Evolutionary conservation across 1,284 basidiomycete species (phyloP).

Genomic region (Rhodotorula sp.): DNA sequence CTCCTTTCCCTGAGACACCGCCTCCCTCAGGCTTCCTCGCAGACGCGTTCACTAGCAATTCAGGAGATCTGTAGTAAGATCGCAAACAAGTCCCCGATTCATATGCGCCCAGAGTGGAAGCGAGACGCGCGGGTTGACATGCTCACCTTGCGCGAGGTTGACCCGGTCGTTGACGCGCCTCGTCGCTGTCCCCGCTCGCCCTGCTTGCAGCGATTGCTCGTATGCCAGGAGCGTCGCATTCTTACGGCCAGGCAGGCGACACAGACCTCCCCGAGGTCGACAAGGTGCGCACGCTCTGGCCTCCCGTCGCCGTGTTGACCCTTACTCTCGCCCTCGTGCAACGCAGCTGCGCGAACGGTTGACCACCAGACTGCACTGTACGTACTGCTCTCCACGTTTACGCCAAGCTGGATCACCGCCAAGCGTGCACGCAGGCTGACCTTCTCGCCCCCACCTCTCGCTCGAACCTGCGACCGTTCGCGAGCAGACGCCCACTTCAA

Average conservation of each 20-base stretch:
- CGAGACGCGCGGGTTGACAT: no score
- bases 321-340: not conserved
- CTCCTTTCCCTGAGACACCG: no score
- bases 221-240: no score
- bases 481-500: conserved; percentile 11
- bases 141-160: no score
- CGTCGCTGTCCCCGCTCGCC: not conserved
- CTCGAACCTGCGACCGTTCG: not conserved
- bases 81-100: no score
- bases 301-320: not conserved
- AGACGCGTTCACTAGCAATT: no score
- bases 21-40: no score
- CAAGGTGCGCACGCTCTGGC: not conserved
- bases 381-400: not conserved
- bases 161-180: not conserved
- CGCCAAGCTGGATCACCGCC: rapidly evolving
- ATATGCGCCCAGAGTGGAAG: no score
- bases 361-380: not conserved
- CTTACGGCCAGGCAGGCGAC: not conserved
- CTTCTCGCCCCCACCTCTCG: not conserved
- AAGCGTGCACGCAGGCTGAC: not conserved
- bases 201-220: not conserved
- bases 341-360: not conserved
- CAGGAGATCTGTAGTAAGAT: no score
- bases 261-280: not conserved